Evolutionary conservation across 2,329 filamentous ascomycete species (phyloP).

Genomic region (Monosporascus sp.): DNA sequence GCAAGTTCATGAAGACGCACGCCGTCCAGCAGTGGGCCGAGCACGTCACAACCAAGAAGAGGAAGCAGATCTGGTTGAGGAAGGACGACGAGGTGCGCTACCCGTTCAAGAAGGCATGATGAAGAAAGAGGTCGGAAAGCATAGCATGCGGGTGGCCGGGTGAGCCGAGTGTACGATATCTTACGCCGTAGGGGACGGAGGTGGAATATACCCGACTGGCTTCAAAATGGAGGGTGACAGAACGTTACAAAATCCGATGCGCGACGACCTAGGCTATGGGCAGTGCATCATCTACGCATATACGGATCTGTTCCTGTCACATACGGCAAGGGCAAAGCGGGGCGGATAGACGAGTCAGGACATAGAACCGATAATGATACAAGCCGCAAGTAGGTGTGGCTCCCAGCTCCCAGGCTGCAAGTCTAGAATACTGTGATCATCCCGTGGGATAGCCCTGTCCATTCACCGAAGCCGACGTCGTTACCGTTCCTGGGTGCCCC

Average conservation of each 20-base stretch:
- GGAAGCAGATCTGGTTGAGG: conserved; percentile 77
- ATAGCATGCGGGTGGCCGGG: background rate
- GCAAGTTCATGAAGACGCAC: conserved; percentile 69
- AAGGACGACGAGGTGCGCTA: conserved; percentile 73
- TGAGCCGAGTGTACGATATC: no score
- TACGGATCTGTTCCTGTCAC: conserved; percentile 6
- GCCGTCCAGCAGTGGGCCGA: conserved; percentile 85
- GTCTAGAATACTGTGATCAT: no score
- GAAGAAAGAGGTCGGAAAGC: background rate
- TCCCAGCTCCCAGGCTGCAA: conserved; percentile 3
- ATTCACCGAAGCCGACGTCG: no score
- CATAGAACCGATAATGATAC: conserved; percentile 13
- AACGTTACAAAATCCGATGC: no score
- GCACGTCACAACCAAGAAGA: conserved; percentile 81
- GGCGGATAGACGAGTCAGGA: conserved; percentile 6
- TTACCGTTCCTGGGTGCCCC: no score
- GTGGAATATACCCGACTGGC: no score
- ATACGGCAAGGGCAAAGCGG: background rate
- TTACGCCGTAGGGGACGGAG: no score
- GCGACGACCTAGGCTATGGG: no score
- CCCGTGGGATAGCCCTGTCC: no score
- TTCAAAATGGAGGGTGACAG: no score
- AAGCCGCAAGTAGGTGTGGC: conserved; percentile 9
- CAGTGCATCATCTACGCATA: background rate
- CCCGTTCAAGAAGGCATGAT: conserved; percentile 44